Base-by-base conservation (phyloP, 495 filamentous ascomycete genomes). In the Penicillium cataractarum region DNA sequence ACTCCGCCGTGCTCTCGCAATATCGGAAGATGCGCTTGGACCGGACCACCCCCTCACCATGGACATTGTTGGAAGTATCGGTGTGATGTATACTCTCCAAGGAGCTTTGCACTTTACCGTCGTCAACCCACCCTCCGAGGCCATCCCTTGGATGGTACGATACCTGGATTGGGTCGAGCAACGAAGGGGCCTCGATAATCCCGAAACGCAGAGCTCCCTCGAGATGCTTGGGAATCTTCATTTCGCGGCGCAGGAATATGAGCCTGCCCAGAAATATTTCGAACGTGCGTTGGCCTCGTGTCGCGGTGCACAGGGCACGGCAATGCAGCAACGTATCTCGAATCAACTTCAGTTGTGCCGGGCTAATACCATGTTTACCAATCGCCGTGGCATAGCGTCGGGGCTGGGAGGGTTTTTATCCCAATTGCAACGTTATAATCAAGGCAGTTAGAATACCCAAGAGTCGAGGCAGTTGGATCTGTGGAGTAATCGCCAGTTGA, bases 1-100 rank as follows among this genome's bases (percentile, higher is more conserved):
- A 1, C 60, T 77, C 8, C 74, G 76, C 0, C 74, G 74, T 7
- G 76, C 71, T 7, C 69, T 78, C 0, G 63, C 74, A n/a, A 70
- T 62, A 10, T 68, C 71, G 2, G 76, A 78, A 27, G 74, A 78
- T 51, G 46, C 59, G 0, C 52, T 77, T 0, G 76, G 76, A 0
- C 61, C 69, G 2, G 71, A 76, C 0, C 70, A 76, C 31, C 64
- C 71, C 1, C 58, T 73, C 24, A 74, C 73, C 2, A 65, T 76
- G 57, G 66, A 63, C 5, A 70, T 75, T 13, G 71, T 78, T 17
- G 68, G 65, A 8, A 62, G 65, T 31, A 72, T 78, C 37, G 76
- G 73, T 1, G 50, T 76, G 0, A 75, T 78, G 71, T 78, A 76
- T 55, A 67, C 66, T 0, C 44, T 64, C 2, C 76, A 73, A 42